Conservation (phyloP, 140 eudicot species). For the Ambrosia hybrid region DNA sequence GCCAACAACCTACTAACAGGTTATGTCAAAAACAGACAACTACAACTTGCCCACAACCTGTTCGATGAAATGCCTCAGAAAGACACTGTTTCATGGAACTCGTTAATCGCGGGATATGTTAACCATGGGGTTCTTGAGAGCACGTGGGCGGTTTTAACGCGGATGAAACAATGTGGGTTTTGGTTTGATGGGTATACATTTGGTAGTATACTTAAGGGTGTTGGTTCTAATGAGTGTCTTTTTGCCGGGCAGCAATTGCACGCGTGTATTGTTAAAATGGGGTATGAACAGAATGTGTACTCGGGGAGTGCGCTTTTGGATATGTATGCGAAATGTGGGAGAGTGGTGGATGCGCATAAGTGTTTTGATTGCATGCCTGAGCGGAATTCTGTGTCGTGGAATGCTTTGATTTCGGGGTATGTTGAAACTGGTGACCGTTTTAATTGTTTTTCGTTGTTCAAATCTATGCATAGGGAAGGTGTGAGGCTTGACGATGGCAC, state of each 20-base stretch:
- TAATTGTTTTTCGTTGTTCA: constrained; percentile 47
- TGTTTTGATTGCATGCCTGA: constrained; percentile 55
- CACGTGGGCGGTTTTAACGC: constrained; percentile 54
- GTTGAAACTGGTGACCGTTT: constrained; percentile 45
- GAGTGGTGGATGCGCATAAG: constrained; percentile 62
- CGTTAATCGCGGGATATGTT: constrained; percentile 61
- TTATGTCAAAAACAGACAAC: constrained; percentile 47
- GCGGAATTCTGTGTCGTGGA: constrained; percentile 80
- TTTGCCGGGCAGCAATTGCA: constrained; percentile 66
- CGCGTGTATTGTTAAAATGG: constrained; percentile 53
- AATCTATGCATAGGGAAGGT: constrained; percentile 55
- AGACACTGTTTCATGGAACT: constrained; percentile 83
- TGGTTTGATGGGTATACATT: constrained; percentile 62
- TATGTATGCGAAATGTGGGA: constrained; percentile 83
- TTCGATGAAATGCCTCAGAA: constrained; percentile 75
- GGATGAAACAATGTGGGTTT: constrained; percentile 59
- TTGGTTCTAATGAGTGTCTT: constrained; percentile 40
- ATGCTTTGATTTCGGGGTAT: constrained; percentile 76
- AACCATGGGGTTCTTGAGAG: constrained; percentile 41
- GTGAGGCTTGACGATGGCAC: constrained; percentile 72
- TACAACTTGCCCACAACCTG: constrained; percentile 47
- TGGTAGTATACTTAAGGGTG: constrained; percentile 83
- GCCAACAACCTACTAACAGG: constrained; percentile 56
- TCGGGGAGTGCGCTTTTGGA: constrained; percentile 82
- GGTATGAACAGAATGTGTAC: constrained; percentile 55